These are phyloP conservation scores for Dictyostelium discoideum DNA, from an alignment of 78 protist genomes.

Conservation along the genomic window DNA sequence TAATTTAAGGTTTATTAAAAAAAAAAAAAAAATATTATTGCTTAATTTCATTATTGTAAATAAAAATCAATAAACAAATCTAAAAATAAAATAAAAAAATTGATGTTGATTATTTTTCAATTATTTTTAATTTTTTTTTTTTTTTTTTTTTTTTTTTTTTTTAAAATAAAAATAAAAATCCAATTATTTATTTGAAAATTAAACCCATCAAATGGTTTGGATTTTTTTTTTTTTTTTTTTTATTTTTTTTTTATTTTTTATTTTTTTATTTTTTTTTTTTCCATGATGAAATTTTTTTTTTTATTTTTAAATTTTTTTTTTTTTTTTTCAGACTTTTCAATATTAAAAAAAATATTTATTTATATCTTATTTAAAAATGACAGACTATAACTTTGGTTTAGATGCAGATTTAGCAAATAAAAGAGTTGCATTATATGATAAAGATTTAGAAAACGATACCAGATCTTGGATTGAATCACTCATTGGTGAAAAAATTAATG, in stretches of 20 bases:
- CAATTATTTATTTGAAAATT: too few species aligned
- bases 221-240: too few species aligned
- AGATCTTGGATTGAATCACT: conserved; percentile 27
- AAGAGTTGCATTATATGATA: conserved; percentile 54
- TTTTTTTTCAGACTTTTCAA: neutral
- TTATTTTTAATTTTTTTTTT: neutral
- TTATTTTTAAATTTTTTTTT: neutral
- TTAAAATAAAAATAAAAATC: neutral
- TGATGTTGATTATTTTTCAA: too few species aligned
- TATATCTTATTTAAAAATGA: neutral
- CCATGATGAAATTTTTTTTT: neutral
- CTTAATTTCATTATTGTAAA: neutral
- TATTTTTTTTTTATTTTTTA: too few species aligned
- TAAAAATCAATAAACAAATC: neutral
- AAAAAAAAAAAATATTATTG: neutral
- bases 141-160: neutral
- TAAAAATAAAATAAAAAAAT: too few species aligned
- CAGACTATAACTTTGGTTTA: conserved; percentile 71
- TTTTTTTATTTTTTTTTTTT: too few species aligned
- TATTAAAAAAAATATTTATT: too few species aligned
- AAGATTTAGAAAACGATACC: conserved; percentile 19
- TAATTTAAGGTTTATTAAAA: too few species aligned
- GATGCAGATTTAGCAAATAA: conserved; percentile 80
- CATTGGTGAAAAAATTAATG: conserved; percentile 16
- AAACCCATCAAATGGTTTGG: neutral